A percentile compares a stretch with the other conserved stretches of the same genome.
Evolutionary conservation across 192 early-diverging fungal genomes (phyloP).

Genomic region (Backusella luteola): DNA sequence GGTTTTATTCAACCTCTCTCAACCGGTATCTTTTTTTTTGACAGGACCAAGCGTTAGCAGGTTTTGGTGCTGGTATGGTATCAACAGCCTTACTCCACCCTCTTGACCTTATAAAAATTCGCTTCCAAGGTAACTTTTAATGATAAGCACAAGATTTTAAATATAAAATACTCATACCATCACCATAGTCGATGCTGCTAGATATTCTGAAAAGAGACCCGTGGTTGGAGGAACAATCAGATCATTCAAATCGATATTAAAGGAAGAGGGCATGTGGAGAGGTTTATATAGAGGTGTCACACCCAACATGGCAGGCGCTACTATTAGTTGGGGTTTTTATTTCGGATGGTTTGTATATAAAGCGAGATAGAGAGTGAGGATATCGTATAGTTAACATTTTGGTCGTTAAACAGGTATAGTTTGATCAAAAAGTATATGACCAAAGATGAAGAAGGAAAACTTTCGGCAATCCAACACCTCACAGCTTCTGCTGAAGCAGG

Average conservation of each 20-base stretch:
- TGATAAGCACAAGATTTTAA: not conserved
- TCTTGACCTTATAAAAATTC: slow-evolving; percentile 91
- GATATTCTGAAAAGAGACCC: slow-evolving; percentile 38
- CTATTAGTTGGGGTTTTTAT: slow-evolving; percentile 95
- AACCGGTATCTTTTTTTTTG: not conserved
- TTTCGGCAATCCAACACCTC: slow-evolving; percentile 80
- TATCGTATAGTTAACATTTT: not conserved
- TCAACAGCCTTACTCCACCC: slow-evolving; percentile 87
- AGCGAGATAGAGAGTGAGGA: not conserved
- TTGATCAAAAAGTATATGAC: slow-evolving; percentile 65
- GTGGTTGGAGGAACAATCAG: slow-evolving; percentile 65
- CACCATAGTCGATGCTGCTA: slow-evolving; percentile 48
- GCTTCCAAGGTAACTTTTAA: slow-evolving; percentile 68
- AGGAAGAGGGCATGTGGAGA: slow-evolving; percentile 55
- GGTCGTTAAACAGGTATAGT: slow-evolving; percentile 44
- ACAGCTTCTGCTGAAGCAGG: slow-evolving; percentile 76
- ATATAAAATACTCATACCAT: not conserved
- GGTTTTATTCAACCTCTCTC: not conserved
- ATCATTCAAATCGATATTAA: slow-evolving; percentile 57
- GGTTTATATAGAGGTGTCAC: slow-evolving; percentile 91
- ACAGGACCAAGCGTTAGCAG: slow-evolving; percentile 88
- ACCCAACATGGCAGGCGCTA: slow-evolving; percentile 89
- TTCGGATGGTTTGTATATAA: slow-evolving; percentile 78
- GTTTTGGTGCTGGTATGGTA: slow-evolving; percentile 80
- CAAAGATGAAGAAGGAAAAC: slow-evolving; percentile 46